These are phyloP conservation scores for Sporothrix globosa DNA, from an alignment of 2,329 filamentous ascomycete species.

Conservation along the genomic window DNA sequence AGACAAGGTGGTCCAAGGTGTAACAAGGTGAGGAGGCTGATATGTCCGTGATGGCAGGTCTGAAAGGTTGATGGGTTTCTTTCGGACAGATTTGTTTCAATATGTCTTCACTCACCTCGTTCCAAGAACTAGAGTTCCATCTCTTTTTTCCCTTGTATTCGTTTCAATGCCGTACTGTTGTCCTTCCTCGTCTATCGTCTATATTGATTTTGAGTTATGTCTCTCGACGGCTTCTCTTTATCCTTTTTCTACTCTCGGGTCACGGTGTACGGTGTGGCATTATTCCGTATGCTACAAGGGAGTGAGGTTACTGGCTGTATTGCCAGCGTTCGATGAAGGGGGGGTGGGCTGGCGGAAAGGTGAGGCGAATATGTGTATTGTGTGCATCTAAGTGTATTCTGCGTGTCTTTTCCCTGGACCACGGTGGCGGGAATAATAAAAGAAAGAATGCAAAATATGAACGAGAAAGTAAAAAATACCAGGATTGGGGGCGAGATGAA, in stretches of 20 bases:
- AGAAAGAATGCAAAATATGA: neutral
- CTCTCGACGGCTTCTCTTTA: neutral
- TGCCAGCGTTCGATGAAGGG: neutral
- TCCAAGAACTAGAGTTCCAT: too few species aligned
- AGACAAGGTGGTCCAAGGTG: slow-evolving; percentile 18
- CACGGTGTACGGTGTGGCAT: slow-evolving; percentile 11
- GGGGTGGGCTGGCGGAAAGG: neutral
- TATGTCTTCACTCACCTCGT: too few species aligned
- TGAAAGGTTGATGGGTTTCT: too few species aligned
- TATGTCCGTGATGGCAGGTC: neutral
- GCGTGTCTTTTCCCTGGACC: slow-evolving; percentile 6
- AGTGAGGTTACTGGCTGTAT: neutral
- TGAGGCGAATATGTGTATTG: neutral
- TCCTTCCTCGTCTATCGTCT: too few species aligned
- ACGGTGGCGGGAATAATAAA: neutral
- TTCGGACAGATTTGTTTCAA: too few species aligned
- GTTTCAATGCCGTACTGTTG: too few species aligned
- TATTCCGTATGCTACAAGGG: slow-evolving; percentile 13
- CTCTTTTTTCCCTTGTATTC: too few species aligned
- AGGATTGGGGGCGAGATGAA: neutral
- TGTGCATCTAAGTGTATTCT: neutral
- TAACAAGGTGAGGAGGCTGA: neutral
- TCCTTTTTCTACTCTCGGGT: neutral
- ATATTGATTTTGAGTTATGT: too few species aligned
- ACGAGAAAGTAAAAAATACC: neutral